Evolutionary conservation across 164 flowering plant genomes (phyloP).

Genomic region (Annona squamosa): DNA sequence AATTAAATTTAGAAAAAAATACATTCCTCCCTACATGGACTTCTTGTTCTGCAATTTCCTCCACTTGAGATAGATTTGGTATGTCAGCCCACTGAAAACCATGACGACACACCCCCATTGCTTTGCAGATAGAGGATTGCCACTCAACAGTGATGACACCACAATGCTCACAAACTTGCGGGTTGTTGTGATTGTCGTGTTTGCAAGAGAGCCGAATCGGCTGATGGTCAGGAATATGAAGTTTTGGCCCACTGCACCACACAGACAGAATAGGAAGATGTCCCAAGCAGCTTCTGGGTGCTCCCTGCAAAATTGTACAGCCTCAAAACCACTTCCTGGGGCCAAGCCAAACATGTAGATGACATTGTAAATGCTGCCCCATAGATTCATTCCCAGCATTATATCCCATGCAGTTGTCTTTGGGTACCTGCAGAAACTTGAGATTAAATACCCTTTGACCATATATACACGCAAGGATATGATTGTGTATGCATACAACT

Average conservation of each 20-base stretch:
- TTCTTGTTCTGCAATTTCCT: slow-evolving; percentile 70
- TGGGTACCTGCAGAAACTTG: slow-evolving; percentile 55
- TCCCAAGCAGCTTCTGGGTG: slow-evolving; percentile 99
- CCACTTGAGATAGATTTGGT: slow-evolving; percentile 95
- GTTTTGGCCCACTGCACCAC: slow-evolving; percentile 98
- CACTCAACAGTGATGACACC: slow-evolving; percentile 82
- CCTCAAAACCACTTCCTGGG: slow-evolving; percentile 63
- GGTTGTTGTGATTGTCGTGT: slow-evolving; percentile 97
- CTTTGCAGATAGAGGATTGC: slow-evolving; percentile 82
- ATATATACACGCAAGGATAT: too few species aligned
- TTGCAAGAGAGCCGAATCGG: slow-evolving; percentile 87
- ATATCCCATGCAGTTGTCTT: slow-evolving; percentile 97
- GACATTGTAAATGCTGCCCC: slow-evolving; percentile 95
- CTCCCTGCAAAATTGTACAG: slow-evolving; percentile 73
- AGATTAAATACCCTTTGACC: neutral
- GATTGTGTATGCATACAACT: too few species aligned
- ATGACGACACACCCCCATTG: slow-evolving; percentile 88
- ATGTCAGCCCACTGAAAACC: slow-evolving; percentile 93
- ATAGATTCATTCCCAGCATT: slow-evolving; percentile 96
- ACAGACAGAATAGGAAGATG: slow-evolving; percentile 76
- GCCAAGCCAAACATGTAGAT: slow-evolving; percentile 95
- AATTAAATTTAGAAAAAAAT: slow-evolving; percentile 6
- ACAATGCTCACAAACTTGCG: slow-evolving; percentile 97
- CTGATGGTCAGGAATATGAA: slow-evolving; percentile 95
- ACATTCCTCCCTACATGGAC: slow-evolving; percentile 26